phyloP scores from a whole-genome alignment of 2,329 filamentous ascomycete species.

The Clarireedia hainanense region DNA sequence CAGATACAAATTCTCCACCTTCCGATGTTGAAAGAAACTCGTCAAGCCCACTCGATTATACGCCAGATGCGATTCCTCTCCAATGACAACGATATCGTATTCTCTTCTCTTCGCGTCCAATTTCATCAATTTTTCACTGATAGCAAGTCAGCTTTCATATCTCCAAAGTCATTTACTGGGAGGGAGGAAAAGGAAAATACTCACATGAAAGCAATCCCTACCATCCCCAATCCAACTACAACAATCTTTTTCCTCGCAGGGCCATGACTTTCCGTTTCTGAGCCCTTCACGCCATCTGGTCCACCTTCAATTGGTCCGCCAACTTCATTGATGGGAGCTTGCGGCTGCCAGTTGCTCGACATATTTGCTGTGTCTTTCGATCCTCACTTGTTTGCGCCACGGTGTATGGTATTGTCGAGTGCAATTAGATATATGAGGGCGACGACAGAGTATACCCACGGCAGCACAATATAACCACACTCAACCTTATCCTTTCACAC shows the following conservation, averaged over 20 bases:
- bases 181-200: constrained; percentile 27
- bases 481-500: background rate
- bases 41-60: constrained; percentile 89
- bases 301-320: constrained; percentile 16
- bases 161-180: background rate
- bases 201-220: constrained; percentile 82
- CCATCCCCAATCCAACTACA: constrained; percentile 86
- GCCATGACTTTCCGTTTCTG: constrained; percentile 18
- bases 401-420: too few species aligned
- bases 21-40: constrained; percentile 79
- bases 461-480: background rate
- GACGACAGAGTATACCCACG: too few species aligned
- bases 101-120: constrained; percentile 67
- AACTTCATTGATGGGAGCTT: constrained; percentile 19
- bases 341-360: constrained; percentile 24
- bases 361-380: constrained; percentile 11
- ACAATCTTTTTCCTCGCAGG: constrained; percentile 58
- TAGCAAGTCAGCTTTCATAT: background rate
- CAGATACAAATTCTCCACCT: constrained; percentile 80
- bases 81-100: constrained; percentile 77
- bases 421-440: too few species aligned
- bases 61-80: constrained; percentile 79
- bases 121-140: constrained; percentile 81
- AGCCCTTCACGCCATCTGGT: constrained; percentile 21
- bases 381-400: background rate